Conservation (phyloP, 2,329 filamentous ascomycete genomes). For the Exophiala alcalophila region DNA sequence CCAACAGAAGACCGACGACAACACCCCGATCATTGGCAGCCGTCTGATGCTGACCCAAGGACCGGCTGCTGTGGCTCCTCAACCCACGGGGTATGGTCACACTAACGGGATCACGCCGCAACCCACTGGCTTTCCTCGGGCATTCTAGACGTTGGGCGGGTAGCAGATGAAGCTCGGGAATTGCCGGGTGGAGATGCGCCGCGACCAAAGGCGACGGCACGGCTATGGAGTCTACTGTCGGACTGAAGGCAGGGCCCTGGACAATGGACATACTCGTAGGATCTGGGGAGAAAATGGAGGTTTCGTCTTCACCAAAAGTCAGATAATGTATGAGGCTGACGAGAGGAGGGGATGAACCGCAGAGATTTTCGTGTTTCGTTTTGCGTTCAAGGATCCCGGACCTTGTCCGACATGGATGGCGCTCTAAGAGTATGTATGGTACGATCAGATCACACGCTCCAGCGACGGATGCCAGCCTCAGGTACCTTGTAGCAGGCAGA, state of each 20-base stretch:
- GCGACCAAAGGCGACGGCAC: too few species aligned
- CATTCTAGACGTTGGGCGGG: constrained; percentile 43
- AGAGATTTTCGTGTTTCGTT: too few species aligned
- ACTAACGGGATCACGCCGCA: constrained; percentile 88
- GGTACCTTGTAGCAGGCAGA: too few species aligned
- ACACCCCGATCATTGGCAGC: constrained; percentile 85
- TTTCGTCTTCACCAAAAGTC: too few species aligned
- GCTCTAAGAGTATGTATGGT: too few species aligned
- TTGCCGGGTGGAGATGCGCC: constrained; percentile 15
- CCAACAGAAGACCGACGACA: constrained; percentile 87
- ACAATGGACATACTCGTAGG: too few species aligned
- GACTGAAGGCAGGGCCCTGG: too few species aligned
- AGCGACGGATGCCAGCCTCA: too few species aligned
- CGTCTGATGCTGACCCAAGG: constrained; percentile 96
- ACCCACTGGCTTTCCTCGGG: constrained; percentile 68
- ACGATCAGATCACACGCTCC: too few species aligned
- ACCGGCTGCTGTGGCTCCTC: constrained; percentile 57
- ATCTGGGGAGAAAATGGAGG: too few species aligned
- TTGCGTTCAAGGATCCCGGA: too few species aligned
- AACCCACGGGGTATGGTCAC: constrained; percentile 68
- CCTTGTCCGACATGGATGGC: too few species aligned
- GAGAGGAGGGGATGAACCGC: constrained; percentile 1
- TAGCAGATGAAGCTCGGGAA: constrained; percentile 13
- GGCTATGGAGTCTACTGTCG: background rate
- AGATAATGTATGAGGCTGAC: background rate